Base-by-base conservation (phyloP, 306 rosid genomes). In the Abrus precatorius region DNA sequence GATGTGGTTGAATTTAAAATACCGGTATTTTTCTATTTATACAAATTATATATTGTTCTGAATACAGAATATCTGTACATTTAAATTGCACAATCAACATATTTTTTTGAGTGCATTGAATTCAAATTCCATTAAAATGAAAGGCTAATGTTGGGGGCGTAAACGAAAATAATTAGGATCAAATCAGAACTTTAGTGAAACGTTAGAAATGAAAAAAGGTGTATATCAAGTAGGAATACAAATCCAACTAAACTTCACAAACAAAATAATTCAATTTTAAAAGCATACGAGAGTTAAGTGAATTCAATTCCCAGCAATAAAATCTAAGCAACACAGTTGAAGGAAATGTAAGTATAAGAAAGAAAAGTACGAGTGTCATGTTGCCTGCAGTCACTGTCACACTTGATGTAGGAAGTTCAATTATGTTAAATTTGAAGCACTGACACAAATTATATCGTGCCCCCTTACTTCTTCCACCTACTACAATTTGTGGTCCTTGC, bases 401-500 rank as follows among this genome's bases (percentile, higher is more conserved):
- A 29, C 79, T 28, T 10, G 55, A 56, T 56, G 13, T 56, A 56
- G 41, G 33, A 13, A 28, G 57, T 57, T 56, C 44, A 57, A 57
- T 10, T 40, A 27, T 74, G 69, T 45, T 75, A 44, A 30, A 29
- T 74, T 5, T 10, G 8, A 2, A 44, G 60, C 27, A 61, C 9
- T 52, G 9, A 28, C 9, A 28, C 13, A 61, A 47, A 80, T 14
- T 56, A 30, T 43, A 6, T 5, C 28, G 32, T 69, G 61, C 28
- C 59, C 28, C 4, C 7, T 6, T 5, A 20, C 3, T 65, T 34
- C 14, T 34, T 28, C 70, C 48, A 36, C 72, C 59, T 14, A 12
- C 41, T 36, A 36, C 13, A 41, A 62, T 63, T 1, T 10, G 69
- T 64, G 61, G 75, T 73, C 84, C 80, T 32, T 70, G 14, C 68